phyloP scores from a whole-genome alignment of 441 rosid genomes.

The Corymbia calophylla region DNA sequence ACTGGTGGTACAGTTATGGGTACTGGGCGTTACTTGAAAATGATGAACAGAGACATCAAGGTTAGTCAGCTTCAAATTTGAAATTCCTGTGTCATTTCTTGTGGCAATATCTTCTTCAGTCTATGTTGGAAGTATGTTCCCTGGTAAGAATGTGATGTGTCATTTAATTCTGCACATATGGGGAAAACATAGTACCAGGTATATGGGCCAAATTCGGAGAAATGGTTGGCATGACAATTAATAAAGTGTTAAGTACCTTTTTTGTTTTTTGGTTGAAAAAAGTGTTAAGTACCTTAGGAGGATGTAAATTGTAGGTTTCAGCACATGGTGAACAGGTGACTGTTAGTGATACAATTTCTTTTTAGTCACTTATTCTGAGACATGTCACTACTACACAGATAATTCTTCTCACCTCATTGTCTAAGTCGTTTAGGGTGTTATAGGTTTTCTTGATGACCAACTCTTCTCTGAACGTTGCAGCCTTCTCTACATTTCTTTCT shows the following conservation, averaged over 20 bases:
- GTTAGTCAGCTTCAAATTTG: conserved; percentile 14
- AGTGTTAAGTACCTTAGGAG: not conserved
- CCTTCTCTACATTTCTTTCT: not conserved
- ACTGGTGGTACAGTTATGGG: conserved; percentile 90
- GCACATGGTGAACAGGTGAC: not conserved
- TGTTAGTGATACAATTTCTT: not conserved
- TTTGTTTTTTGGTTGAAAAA: no score
- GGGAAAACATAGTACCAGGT: not conserved
- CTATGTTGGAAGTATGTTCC: not conserved
- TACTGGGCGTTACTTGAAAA: conserved; percentile 70
- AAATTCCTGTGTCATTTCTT: not conserved
- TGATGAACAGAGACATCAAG: conserved; percentile 66
- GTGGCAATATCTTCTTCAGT: not conserved
- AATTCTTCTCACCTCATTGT: not conserved
- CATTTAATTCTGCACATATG: not conserved
- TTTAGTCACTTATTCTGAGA: not conserved
- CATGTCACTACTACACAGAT: not conserved
- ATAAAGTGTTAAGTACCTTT: not conserved
- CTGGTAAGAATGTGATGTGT: not conserved
- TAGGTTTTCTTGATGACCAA: not conserved
- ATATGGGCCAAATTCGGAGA: not conserved
- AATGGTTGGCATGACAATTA: not conserved
- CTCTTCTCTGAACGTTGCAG: not conserved
- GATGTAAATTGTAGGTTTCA: not conserved
- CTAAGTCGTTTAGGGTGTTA: not conserved